A percentile compares a stretch with the other conserved stretches of the same genome.
phyloP scores from a whole-genome alignment of 805 yeast genomes.

The Pichia occidentalis region DNA sequence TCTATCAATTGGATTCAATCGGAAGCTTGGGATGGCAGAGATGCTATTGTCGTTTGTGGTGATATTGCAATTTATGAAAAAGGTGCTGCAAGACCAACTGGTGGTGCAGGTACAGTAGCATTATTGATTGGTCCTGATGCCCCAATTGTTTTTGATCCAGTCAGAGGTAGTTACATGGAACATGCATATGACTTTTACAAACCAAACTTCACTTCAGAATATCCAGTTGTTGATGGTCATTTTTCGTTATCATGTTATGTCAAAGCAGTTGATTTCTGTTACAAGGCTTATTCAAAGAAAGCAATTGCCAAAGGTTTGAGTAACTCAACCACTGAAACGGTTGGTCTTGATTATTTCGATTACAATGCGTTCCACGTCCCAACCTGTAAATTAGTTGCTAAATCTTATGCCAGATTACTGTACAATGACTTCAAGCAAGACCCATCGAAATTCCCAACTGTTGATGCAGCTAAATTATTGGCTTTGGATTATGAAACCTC shows the following conservation, averaged over 20 bases:
- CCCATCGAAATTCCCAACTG: conserved; percentile 53
- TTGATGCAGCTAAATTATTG: conserved; percentile 43
- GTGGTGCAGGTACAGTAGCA: conserved; percentile 98
- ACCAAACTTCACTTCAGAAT: conserved; percentile 94
- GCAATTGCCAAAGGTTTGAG: conserved; percentile 47
- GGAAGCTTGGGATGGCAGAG: conserved; percentile 95
- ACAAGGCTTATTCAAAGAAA: conserved; percentile 74
- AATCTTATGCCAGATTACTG: conserved; percentile 85
- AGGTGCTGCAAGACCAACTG: conserved; percentile 99
- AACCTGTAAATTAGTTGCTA: conserved; percentile 89
- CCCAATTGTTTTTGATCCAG: conserved; percentile 84
- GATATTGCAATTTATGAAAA: conserved; percentile 96
- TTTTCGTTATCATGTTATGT: conserved; percentile 91
- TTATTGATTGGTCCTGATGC: conserved; percentile 95
- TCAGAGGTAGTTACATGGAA: conserved; percentile 90
- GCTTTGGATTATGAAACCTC: conserved; percentile 66
- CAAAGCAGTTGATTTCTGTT: conserved; percentile 84
- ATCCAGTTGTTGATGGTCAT: conserved; percentile 97
- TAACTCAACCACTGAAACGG: conserved; percentile 40
- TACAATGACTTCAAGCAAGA: conserved; percentile 80
- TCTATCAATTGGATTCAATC: conserved; percentile 95
- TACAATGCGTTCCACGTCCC: conserved; percentile 97
- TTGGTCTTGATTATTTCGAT: conserved; percentile 73
- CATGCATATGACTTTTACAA: conserved; percentile 98
- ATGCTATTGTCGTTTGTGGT: conserved; percentile 94